These are phyloP conservation scores for Tricholoma hemisulphureum DNA, from an alignment of 768 basidiomycete species.

Conservation along the genomic window DNA sequence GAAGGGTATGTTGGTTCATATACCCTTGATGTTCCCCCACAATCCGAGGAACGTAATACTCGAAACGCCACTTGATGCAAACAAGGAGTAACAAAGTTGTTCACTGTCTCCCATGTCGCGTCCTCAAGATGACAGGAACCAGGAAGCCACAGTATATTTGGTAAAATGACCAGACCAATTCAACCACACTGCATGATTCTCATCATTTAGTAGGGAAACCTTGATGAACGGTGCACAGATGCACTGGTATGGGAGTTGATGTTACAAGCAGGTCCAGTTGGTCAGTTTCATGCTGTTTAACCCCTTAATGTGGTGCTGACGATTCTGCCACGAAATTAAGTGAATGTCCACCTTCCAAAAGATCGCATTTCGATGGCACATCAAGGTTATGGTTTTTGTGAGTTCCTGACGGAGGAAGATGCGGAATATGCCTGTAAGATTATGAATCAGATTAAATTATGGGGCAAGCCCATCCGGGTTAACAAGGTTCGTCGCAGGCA, in stretches of 20 bases:
- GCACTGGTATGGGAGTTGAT: constrained; percentile 97
- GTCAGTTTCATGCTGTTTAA: constrained; percentile 47
- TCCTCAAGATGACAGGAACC: constrained; percentile 86
- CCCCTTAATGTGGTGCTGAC: background rate
- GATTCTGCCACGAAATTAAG: constrained; percentile 37
- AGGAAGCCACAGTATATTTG: constrained; percentile 88
- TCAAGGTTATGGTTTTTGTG: constrained; percentile 99
- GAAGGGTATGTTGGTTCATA: constrained; percentile 19
- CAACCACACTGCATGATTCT: constrained; percentile 6
- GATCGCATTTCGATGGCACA: constrained; percentile 98
- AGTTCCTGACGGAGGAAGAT: constrained; percentile 98
- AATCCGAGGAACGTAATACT: background rate
- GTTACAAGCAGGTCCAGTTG: constrained; percentile 98
- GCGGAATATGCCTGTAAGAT: constrained; percentile 99
- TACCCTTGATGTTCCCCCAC: background rate
- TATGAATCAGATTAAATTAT: constrained; percentile 99
- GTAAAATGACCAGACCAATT: constrained; percentile 35
- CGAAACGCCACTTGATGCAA: background rate
- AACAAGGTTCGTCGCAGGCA: constrained; percentile 77
- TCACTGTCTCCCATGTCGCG: constrained; percentile 48
- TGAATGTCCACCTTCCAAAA: constrained; percentile 97
- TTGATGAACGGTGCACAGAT: constrained; percentile 93
- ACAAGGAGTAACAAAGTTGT: constrained; percentile 11
- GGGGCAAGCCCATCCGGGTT: constrained; percentile 97
- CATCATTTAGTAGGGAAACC: constrained; percentile 68